Conservation (phyloP, 1,284 basidiomycete species). For the Melampsora larici-populina region DNA sequence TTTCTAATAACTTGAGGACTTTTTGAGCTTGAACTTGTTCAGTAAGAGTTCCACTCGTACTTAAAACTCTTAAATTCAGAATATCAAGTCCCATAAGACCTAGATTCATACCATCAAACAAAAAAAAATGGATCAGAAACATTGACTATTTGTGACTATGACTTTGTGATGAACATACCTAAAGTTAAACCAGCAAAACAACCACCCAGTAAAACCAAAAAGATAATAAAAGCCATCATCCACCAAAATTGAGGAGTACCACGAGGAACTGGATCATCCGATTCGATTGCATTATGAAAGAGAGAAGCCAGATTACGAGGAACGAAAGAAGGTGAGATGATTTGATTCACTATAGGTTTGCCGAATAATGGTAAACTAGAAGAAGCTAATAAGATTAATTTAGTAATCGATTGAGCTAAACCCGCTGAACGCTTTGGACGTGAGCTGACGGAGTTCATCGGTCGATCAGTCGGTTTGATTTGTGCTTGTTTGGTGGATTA, state of each 20-base stretch:
- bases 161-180: constrained; percentile 5
- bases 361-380: constrained; percentile 33
- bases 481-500: too few species aligned
- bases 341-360: not conserved
- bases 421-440: not conserved
- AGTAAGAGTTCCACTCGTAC: constrained; percentile 54
- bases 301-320: not conserved
- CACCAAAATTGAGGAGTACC: constrained; percentile 37
- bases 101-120: not conserved
- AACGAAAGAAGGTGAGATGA: not conserved
- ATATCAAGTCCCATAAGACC: constrained; percentile 94
- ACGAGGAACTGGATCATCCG: not conserved
- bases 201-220: constrained; percentile 37
- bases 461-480: too few species aligned
- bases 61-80: constrained; percentile 62
- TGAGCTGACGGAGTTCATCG: not conserved
- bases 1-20: constrained; percentile 55
- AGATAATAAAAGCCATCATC: constrained; percentile 39
- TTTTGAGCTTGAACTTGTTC: constrained; percentile 56
- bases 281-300: not conserved
- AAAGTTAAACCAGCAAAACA: constrained; percentile 43
- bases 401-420: constrained; percentile 16
- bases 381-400: constrained; percentile 24
- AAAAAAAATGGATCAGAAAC: not conserved
- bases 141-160: too few species aligned